Evolutionary conservation across 2,329 filamentous ascomycete species (phyloP), one percentile per base, ranked within the genome.

Genomic region (Torrubiellomyces zombiae): DNA sequence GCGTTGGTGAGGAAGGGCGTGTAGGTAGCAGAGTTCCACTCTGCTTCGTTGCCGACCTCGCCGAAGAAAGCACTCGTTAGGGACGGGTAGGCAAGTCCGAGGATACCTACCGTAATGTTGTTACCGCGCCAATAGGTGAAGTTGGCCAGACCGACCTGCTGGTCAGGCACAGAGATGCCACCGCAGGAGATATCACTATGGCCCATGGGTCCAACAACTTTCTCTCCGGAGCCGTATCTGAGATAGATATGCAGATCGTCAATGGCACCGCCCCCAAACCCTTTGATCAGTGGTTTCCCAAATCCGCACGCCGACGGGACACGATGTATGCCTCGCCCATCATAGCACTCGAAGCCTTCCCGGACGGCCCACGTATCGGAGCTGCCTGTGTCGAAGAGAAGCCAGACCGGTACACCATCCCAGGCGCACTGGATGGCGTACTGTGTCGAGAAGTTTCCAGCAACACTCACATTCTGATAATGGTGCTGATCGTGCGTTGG

Each of bases 311-410:
- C 31, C 2, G 35, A 31, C 18, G 48, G 43, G 2, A 44, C 34
- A 14, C 44, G 40, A 6, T 38, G 28, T 6, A 38, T 32, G 10
- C 54, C 53, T 1, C 34, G 28, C n/a, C 33, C 38, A 28, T 53
- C 50, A 18, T 51, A 38, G 32, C 61, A 66, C 21, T 40, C 37
- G 31, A 61, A 62, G 16, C 48, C 45, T 1, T 37, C 38, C 8
- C 45, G 43, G 17, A 51, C 50, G 2, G 53, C 49, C 60, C 60
- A 66, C 1, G 60, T 65, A 31, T 67, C 61, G 13, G 59, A 53
- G 36, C 58, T 63, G 14, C 57, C 60, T 0, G 60, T 63, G 34
- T 65, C 60, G 23, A 67, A 45, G 9, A 62, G 36, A 15, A 66
- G 38, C 44, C 48, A 53, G 16, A 54, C 35, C 0, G 47, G 44